Conservation (phyloP, 306 rosid species). For the Pterocarpus santalinus region DNA sequence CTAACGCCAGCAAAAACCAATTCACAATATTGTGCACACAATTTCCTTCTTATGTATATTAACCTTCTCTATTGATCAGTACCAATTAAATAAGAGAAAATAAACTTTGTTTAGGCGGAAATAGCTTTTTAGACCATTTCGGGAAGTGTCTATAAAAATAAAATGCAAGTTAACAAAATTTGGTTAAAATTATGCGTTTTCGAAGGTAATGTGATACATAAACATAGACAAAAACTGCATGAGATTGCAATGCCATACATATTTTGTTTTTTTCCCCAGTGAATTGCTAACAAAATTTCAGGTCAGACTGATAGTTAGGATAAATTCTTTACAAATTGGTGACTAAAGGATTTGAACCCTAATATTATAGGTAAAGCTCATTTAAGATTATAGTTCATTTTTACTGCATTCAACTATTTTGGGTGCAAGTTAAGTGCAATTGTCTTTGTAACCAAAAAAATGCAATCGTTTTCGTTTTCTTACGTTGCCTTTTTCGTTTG, state of each 20-base stretch:
- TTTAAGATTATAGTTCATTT: no score
- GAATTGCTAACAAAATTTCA: no score
- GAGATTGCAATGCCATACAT: neutral
- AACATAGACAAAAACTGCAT: neutral
- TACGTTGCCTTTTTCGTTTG: no score
- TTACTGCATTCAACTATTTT: no score
- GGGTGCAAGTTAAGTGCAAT: no score
- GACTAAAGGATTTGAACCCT: no score
- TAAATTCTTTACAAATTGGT: no score
- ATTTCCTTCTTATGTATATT: neutral
- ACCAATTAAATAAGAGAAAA: neutral
- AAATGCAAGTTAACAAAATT: neutral
- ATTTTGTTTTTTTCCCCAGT: no score
- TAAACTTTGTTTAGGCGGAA: neutral
- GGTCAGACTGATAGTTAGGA: neutral
- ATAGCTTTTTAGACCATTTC: neutral
- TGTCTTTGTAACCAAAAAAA: no score
- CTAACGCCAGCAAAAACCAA: slow-evolving; percentile 58
- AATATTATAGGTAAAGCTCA: no score
- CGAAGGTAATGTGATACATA: neutral
- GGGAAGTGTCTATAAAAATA: neutral
- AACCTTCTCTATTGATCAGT: neutral
- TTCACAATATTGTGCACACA: neutral
- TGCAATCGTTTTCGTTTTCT: no score
- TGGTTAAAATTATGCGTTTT: neutral